Evolutionary conservation across 805 yeast genomes (phyloP).

Genomic region (Wickerhamomyces pijperi): DNA sequence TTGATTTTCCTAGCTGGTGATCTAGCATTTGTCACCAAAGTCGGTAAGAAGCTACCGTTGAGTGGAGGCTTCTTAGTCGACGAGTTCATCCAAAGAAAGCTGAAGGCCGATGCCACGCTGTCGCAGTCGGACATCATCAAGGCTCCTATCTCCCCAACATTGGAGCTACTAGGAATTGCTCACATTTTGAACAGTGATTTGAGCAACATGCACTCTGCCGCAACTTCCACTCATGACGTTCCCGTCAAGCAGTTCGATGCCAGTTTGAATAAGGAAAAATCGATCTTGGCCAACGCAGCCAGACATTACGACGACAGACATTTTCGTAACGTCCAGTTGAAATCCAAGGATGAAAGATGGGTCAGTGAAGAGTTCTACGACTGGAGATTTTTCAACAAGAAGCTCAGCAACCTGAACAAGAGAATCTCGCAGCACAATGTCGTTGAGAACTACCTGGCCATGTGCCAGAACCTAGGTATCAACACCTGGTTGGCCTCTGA

Average conservation of each 20-base stretch:
- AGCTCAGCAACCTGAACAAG: slow-evolving; percentile 25
- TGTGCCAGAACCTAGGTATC: slow-evolving; percentile 30
- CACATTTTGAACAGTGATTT: slow-evolving; percentile 19
- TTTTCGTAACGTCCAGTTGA: slow-evolving; percentile 21
- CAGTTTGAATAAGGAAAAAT: slow-evolving; percentile 19
- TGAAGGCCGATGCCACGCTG: slow-evolving; percentile 9
- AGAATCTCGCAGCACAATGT: slow-evolving; percentile 35
- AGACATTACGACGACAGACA: slow-evolving; percentile 20
- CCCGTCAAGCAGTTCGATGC: slow-evolving; percentile 16
- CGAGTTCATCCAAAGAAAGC: slow-evolving; percentile 21
- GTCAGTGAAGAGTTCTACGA: slow-evolving; percentile 36
- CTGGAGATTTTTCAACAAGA: slow-evolving; percentile 52
- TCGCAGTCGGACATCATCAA: slow-evolving; percentile 21
- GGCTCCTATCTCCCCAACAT: slow-evolving; percentile 19
- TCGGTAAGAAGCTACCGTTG: slow-evolving; percentile 20
- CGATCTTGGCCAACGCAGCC: slow-evolving; percentile 21
- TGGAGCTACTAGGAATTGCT: slow-evolving; percentile 19
- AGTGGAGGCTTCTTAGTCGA: slow-evolving; percentile 24
- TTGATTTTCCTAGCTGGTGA: slow-evolving; percentile 31
- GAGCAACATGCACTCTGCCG: slow-evolving; percentile 17
- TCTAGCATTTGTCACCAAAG: slow-evolving; percentile 26
- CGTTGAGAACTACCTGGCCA: slow-evolving; percentile 33
- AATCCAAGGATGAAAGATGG: slow-evolving; percentile 24
- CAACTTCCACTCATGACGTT: slow-evolving; percentile 10
- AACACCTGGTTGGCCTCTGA: slow-evolving; percentile 40